These are phyloP conservation scores for Apiotrichum brassicae DNA, from an alignment of 1,284 basidiomycete genomes.

Conservation along the genomic window DNA sequence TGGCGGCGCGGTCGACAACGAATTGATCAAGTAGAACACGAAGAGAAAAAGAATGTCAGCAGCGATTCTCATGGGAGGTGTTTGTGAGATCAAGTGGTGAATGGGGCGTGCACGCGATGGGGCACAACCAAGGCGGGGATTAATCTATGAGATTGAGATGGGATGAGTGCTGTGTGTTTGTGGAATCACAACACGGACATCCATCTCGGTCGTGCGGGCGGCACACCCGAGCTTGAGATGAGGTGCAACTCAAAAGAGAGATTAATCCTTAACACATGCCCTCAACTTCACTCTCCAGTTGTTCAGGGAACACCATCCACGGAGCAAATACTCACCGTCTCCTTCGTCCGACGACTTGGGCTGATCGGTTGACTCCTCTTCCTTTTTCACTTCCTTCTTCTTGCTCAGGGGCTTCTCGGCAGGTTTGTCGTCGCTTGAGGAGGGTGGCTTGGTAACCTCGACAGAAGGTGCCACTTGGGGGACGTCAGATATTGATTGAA, in stretches of 20 bases:
- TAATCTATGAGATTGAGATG: not conserved
- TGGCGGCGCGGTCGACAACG: too few species aligned
- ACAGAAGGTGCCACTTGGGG: slow-evolving; percentile 1
- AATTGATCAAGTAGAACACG: not conserved
- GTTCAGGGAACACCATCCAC: too few species aligned
- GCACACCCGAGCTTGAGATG: not conserved
- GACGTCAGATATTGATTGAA: too few species aligned
- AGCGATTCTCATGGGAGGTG: not conserved
- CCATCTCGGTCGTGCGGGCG: not conserved
- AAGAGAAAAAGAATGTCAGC: not conserved
- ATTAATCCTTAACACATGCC: too few species aligned
- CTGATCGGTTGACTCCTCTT: not conserved
- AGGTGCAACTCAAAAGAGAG: not conserved
- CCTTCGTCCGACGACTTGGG: slow-evolving; percentile 1
- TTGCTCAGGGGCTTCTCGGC: not conserved
- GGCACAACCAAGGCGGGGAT: not conserved
- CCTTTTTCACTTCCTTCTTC: slow-evolving; percentile 1
- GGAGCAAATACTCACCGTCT: slow-evolving; percentile 6
- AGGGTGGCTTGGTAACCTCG: slow-evolving; percentile 6
- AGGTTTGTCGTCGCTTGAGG: slow-evolving; percentile 4
- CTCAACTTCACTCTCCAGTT: too few species aligned
- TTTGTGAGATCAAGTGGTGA: not conserved
- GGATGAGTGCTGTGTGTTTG: not conserved
- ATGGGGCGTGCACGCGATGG: not conserved
- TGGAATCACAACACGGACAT: too few species aligned